A percentile compares a stretch with the other conserved stretches of the same genome.
These are phyloP conservation scores for Calocera cornea DNA, from an alignment of 768 basidiomycete species.

Conservation along the genomic window DNA sequence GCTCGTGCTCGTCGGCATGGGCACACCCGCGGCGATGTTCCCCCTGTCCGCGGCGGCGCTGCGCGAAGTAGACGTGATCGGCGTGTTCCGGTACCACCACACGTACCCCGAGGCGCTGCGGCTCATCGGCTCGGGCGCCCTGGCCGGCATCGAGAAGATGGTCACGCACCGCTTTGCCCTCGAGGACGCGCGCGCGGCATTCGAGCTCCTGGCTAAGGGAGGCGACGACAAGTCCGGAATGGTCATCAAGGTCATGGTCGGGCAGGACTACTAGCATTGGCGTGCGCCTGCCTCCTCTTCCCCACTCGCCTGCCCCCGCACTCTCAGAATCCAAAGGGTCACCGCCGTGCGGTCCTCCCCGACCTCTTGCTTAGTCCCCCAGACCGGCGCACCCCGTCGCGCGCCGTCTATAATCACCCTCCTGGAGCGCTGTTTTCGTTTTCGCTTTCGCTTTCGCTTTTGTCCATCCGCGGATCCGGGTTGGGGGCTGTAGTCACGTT, in stretches of 20 bases:
- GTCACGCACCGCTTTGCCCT: conserved; percentile 67
- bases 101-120: conserved; percentile 79
- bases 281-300: not conserved
- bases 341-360: too few relatives aligned
- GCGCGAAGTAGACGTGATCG: conserved; percentile 85
- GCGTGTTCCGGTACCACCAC: conserved; percentile 55
- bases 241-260: conserved; percentile 85
- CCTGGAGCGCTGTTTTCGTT: too few relatives aligned
- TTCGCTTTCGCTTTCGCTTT: too few relatives aligned
- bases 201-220: conserved; percentile 66
- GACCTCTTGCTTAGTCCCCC: too few relatives aligned
- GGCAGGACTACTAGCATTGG: conserved; percentile 6
- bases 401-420: too few relatives aligned
- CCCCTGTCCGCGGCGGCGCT: conserved; percentile 73
- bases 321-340: too few relatives aligned
- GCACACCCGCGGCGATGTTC: conserved; percentile 62
- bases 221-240: conserved; percentile 64
- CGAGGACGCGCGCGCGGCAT: conserved; percentile 54
- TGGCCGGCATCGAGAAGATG: conserved; percentile 54
- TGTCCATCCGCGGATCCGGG: too few relatives aligned
- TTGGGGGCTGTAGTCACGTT: too few relatives aligned
- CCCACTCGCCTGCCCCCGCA: too few relatives aligned
- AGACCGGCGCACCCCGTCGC: too few relatives aligned
- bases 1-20: conserved; percentile 94
- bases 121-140: conserved; percentile 56